Evolutionary conservation across 2,329 filamentous ascomycete species (phyloP).

Genomic region (Epichloe sibirici): DNA sequence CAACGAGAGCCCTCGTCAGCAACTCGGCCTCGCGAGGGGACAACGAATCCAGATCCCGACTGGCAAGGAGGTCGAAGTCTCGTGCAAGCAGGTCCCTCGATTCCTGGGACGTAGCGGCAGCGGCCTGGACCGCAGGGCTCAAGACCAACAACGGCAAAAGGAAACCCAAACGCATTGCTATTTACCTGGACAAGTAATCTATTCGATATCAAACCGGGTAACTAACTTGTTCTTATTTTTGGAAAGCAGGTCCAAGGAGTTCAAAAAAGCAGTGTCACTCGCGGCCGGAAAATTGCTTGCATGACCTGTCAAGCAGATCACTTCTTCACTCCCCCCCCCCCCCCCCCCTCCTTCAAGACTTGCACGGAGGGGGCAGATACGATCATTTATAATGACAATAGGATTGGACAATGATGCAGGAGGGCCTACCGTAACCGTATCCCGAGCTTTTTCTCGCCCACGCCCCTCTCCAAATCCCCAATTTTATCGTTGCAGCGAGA

Average conservation of each 20-base stretch:
- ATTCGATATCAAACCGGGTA: background rate
- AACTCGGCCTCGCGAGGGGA: background rate
- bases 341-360: background rate
- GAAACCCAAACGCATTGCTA: slow-evolving; percentile 9
- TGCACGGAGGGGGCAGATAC: background rate
- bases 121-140: slow-evolving; percentile 4
- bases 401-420: background rate
- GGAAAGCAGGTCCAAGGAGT: no score
- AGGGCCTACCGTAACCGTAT: background rate
- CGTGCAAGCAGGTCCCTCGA: background rate
- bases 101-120: background rate
- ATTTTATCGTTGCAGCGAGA: background rate
- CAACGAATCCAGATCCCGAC: background rate
- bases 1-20: slow-evolving; percentile 5
- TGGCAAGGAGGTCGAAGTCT: slow-evolving; percentile 3
- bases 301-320: background rate
- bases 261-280: background rate
- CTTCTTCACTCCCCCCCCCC: background rate
- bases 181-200: background rate
- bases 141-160: slow-evolving; percentile 10
- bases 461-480: background rate
- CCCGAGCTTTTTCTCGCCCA: background rate
- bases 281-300: background rate
- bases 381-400: background rate
- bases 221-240: background rate